Evolutionary conservation across 176 grass and related monocot species (phyloP).

Genomic region (Luzula sylvatica): DNA sequence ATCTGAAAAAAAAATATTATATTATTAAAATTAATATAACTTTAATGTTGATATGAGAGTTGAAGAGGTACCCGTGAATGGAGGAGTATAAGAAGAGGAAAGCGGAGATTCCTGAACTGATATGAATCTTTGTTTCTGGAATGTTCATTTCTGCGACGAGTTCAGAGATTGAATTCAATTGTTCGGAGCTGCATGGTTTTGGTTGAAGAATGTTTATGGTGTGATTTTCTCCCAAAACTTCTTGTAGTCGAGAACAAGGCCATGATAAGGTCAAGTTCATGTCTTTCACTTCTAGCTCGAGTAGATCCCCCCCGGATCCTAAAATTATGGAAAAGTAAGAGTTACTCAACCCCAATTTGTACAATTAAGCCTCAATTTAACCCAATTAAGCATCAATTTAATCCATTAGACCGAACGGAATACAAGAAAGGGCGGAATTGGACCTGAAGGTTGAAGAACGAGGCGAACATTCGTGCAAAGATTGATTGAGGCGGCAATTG

Average conservation of each 20-base stretch:
- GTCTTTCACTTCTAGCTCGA: conserved; percentile 63
- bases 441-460: neutral
- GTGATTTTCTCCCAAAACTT: conserved; percentile 15
- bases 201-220: neutral
- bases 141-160: conserved; percentile 41
- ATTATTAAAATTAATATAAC: neutral
- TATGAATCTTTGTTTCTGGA: conserved; percentile 58
- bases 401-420: neutral
- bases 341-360: neutral
- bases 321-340: neutral
- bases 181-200: conserved; percentile 23
- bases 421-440: conserved; percentile 8
- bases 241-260: conserved; percentile 36
- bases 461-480: conserved; percentile 45
- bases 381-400: neutral
- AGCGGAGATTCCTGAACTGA: conserved; percentile 40
- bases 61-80: conserved; percentile 21
- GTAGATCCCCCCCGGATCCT: conserved; percentile 13
- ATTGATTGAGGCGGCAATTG: conserved; percentile 68
- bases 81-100: conserved; percentile 83
- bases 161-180: conserved; percentile 20
- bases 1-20: too few species aligned
- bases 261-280: conserved; percentile 48
- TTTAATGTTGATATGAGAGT: neutral
- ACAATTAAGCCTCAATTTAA: too few species aligned